Evolutionary conservation across 2,329 filamentous ascomycete species (phyloP), one percentile per base, ranked within the genome.

Genomic region (Orbilia quercus): DNA sequence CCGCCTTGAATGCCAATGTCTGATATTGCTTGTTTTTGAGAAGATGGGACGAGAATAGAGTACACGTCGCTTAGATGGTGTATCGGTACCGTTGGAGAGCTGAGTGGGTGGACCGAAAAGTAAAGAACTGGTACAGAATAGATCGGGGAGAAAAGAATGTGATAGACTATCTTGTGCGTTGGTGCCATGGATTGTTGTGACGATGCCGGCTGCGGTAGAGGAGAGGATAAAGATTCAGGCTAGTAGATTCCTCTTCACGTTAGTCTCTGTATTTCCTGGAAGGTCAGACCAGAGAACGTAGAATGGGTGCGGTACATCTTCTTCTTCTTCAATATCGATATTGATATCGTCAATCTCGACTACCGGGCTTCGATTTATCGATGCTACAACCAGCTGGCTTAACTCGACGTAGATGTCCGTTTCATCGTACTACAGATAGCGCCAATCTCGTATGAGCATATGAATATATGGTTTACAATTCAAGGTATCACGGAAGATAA

Each of bases 61-160:
- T 77, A 76, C 6, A 77, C 23, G 14, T 69, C 53, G 14, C 31
- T 12, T 0, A 76, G 55, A 9, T 51, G 40, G 7, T 71, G 42
- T 0, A 74, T 38, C 2, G 55, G 34, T 23, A 38, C 47, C 1
- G 22, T 25, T 5, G 59, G 38, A 2, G 23, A 22, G 3, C 57
- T 20, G 16, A 47, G 6, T 7, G 66, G 45, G n/a, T 4, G 34
- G 9, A 75, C 34, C 16, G 65, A 75, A 47, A 77, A 76, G 25
- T 77, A 74, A 1, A 77, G 71, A 1, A 76, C 60, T 1, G 76
- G 76, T 12, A 76, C 45, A 18, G 64, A 55, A 42, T 77, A 76
- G 53, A 73, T 62, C 28, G 69, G 71, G 1, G 76, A 77, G 42
- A 77, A 63, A 14, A 74, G 25, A 23, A 77, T 76, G 7, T 76